These are phyloP conservation scores for Lactifluus subvellereus DNA, from an alignment of 768 basidiomycete species.

Conservation along the genomic window DNA sequence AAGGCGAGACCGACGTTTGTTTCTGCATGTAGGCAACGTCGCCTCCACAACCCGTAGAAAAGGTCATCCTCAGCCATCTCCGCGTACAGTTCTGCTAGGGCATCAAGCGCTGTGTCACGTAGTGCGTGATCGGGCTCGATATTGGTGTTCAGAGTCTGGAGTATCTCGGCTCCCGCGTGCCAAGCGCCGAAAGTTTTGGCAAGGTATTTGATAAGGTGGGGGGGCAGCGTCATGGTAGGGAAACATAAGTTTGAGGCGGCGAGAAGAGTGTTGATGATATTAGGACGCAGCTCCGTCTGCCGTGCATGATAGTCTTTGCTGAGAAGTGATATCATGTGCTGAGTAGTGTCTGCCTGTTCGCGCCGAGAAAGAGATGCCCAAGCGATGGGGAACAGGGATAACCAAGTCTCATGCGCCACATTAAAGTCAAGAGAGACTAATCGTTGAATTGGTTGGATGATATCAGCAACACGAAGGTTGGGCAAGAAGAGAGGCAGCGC, in stretches of 20 bases:
- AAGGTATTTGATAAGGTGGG: constrained; percentile 92
- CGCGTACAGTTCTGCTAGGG: constrained; percentile 91
- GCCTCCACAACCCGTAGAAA: constrained; percentile 94
- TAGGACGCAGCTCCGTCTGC: constrained; percentile 84
- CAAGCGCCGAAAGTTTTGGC: constrained; percentile 96
- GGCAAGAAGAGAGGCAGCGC: constrained; percentile 35
- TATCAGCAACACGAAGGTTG: constrained; percentile 42
- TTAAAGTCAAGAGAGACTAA: constrained; percentile 75
- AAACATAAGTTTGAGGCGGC: constrained; percentile 78
- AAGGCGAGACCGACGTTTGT: constrained; percentile 84
- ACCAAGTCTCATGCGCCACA: constrained; percentile 78
- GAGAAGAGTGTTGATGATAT: constrained; percentile 88
- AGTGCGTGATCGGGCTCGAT: constrained; percentile 76
- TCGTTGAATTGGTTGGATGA: constrained; percentile 76
- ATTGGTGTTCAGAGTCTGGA: constrained; percentile 69
- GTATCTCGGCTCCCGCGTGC: constrained; percentile 84
- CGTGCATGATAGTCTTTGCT: constrained; percentile 91
- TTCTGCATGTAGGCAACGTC: constrained; percentile 81
- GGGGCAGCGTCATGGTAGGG: constrained; percentile 84
- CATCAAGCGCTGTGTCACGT: constrained; percentile 81
- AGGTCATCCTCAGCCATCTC: constrained; percentile 95
- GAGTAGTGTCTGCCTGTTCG: constrained; percentile 84
- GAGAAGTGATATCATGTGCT: constrained; percentile 83
- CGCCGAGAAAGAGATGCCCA: constrained; percentile 83
- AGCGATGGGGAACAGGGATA: constrained; percentile 75